Conservation (phyloP, 306 rosid genomes). For the Sesbania bispinosa region DNA sequence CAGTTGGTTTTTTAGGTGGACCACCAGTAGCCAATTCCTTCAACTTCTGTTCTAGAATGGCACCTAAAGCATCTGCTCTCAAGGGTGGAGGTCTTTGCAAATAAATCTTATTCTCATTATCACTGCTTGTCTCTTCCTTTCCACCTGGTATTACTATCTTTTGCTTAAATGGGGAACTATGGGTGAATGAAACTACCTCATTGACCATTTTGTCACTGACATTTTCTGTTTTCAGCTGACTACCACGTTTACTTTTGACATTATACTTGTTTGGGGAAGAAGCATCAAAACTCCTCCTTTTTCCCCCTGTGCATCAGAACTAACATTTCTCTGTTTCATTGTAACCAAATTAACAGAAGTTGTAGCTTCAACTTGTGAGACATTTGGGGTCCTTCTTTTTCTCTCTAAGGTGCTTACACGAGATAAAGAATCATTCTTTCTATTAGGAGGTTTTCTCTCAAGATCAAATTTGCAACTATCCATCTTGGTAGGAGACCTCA, state of each 20-base stretch:
- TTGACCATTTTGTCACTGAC: slow-evolving; percentile 36
- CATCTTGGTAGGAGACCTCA: slow-evolving; percentile 38
- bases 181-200: slow-evolving; percentile 44
- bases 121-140: slow-evolving; percentile 29
- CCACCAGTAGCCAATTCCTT: slow-evolving; percentile 43
- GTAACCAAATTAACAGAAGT: slow-evolving; percentile 23
- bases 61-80: slow-evolving; percentile 54
- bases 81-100: slow-evolving; percentile 34
- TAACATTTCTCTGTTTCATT: slow-evolving; percentile 27
- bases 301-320: slow-evolving; percentile 34
- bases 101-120: slow-evolving; percentile 18
- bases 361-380: slow-evolving; percentile 27
- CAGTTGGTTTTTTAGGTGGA: slow-evolving; percentile 40
- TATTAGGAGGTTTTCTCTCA: slow-evolving; percentile 39
- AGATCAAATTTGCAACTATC: slow-evolving; percentile 38
- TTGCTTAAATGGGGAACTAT: slow-evolving; percentile 45
- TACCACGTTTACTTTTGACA: slow-evolving; percentile 29
- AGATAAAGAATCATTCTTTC: slow-evolving; percentile 34
- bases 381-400: slow-evolving; percentile 46
- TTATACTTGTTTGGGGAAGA: slow-evolving; percentile 24
- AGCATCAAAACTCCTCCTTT: slow-evolving; percentile 29
- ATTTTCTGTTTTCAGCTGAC: slow-evolving; percentile 30
- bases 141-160: slow-evolving; percentile 9
- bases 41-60: slow-evolving; percentile 61
- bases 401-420: slow-evolving; percentile 34